Evolutionary conservation across 2,329 filamentous ascomycete species (phyloP).

Genomic region (Neocucurbitaria cava): DNA sequence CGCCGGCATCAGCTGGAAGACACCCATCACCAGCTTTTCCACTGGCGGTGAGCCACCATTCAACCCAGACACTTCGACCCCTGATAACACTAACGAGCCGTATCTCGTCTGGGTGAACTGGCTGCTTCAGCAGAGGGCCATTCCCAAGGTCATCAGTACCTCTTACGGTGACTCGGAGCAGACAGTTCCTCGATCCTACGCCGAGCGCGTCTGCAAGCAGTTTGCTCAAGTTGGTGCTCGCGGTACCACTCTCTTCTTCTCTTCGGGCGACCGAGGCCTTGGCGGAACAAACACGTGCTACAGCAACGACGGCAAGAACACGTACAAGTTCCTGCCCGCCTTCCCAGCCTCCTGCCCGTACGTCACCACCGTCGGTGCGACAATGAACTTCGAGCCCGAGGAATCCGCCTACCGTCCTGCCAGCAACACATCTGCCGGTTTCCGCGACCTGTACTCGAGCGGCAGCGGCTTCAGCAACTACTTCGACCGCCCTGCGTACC

Average conservation of each 20-base stretch:
- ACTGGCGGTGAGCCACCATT: conserved; percentile 65
- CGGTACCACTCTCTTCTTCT: conserved; percentile 70
- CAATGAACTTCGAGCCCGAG: conserved; percentile 62
- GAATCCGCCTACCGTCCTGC: conserved; percentile 52
- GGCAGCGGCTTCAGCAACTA: conserved; percentile 59
- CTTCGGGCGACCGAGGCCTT: conserved; percentile 68
- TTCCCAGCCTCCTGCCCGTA: conserved; percentile 74
- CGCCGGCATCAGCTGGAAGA: conserved; percentile 61
- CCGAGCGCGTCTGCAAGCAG: conserved; percentile 66
- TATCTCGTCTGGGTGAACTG: conserved; percentile 70
- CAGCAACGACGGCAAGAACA: conserved; percentile 65
- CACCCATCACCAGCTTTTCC: conserved; percentile 64
- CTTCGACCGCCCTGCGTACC: conserved; percentile 58
- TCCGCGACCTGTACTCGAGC: conserved; percentile 60
- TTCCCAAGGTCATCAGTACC: conserved; percentile 69
- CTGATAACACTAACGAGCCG: conserved; percentile 69
- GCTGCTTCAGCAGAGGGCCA: conserved; percentile 61
- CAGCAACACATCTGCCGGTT: conserved; percentile 38
- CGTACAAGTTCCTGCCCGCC: conserved; percentile 63
- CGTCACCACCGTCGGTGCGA: conserved; percentile 71
- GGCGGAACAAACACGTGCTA: conserved; percentile 60
- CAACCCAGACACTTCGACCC: conserved; percentile 55
- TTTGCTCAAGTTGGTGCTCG: conserved; percentile 72
- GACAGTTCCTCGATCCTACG: conserved; percentile 66
- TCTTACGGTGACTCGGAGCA: conserved; percentile 74